Conservation (phyloP, 208 protist genomes). For the Leishmania tropica region DNA sequence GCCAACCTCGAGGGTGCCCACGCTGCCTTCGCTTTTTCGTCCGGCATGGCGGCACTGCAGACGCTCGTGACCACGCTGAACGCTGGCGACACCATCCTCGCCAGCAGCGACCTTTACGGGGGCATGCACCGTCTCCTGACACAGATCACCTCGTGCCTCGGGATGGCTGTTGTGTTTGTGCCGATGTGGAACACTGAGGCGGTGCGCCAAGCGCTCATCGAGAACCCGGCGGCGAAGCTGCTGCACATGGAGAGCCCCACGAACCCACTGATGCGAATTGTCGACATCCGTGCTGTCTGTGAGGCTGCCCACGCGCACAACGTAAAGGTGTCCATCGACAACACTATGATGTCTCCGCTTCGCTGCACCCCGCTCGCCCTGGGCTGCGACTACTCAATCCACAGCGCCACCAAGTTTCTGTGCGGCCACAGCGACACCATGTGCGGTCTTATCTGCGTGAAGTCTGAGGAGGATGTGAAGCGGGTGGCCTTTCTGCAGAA, state of each 20-base stretch:
- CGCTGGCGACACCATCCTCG: slow-evolving; percentile 77
- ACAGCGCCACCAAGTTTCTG: slow-evolving; percentile 97
- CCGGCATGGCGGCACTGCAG: slow-evolving; percentile 85
- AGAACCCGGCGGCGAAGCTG: slow-evolving; percentile 65
- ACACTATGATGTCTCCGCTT: slow-evolving; percentile 97
- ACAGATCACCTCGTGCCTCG: slow-evolving; percentile 65
- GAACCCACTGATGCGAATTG: slow-evolving; percentile 94
- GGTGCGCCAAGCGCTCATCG: slow-evolving; percentile 48
- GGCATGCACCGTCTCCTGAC: slow-evolving; percentile 93
- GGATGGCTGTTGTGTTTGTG: slow-evolving; percentile 88
- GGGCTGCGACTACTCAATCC: slow-evolving; percentile 95
- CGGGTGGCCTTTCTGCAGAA: slow-evolving; percentile 94
- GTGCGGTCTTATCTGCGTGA: slow-evolving; percentile 81
- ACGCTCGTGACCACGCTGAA: slow-evolving; percentile 85
- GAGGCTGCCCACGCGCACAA: slow-evolving; percentile 72
- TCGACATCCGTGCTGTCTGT: slow-evolving; percentile 84
- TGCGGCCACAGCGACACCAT: slow-evolving; percentile 96
- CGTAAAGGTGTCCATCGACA: slow-evolving; percentile 93
- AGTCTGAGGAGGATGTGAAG: slow-evolving; percentile 61
- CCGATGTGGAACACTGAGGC: slow-evolving; percentile 78
- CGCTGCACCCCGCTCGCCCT: slow-evolving; percentile 94
- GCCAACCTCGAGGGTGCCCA: slow-evolving; percentile 93
- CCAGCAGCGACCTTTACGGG: slow-evolving; percentile 93
- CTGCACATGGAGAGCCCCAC: slow-evolving; percentile 96
- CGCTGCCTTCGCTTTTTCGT: slow-evolving; percentile 87